Evolutionary conservation across 2,329 filamentous ascomycete species (phyloP).

Genomic region (Cercospora citrullina): DNA sequence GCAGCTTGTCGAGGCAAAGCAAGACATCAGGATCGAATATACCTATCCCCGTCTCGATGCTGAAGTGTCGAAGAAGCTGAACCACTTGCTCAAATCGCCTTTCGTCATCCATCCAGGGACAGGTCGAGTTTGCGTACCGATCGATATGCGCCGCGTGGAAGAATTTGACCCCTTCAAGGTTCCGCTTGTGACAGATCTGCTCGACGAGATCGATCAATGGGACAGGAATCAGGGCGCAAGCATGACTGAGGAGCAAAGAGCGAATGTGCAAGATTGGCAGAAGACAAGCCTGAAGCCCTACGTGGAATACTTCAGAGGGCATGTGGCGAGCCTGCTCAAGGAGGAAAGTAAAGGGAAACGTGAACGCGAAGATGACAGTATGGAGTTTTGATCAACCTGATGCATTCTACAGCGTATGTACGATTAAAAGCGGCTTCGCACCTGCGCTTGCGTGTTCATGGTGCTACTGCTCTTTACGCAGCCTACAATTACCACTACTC

Average conservation of each 20-base stretch:
- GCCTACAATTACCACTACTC: not conserved
- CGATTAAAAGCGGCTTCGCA: not conserved
- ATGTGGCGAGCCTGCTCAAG: constrained; percentile 75
- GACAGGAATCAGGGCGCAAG: constrained; percentile 51
- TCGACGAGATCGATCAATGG: constrained; percentile 86
- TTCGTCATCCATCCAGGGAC: constrained; percentile 97
- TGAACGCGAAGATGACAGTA: constrained; percentile 61
- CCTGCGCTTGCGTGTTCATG: not conserved
- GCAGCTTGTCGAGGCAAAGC: constrained; percentile 82
- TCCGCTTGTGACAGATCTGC: constrained; percentile 81
- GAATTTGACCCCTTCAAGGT: constrained; percentile 84
- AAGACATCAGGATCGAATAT: constrained; percentile 95
- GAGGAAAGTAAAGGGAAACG: constrained; percentile 60
- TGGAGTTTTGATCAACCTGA: constrained; percentile 60
- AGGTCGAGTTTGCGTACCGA: constrained; percentile 91
- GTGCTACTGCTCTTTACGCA: not conserved
- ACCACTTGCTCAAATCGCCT: constrained; percentile 95
- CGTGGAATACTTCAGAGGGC: constrained; percentile 81
- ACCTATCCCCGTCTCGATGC: constrained; percentile 96
- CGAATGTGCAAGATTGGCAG: constrained; percentile 79
- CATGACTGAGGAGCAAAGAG: constrained; percentile 46
- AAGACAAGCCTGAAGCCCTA: constrained; percentile 95
- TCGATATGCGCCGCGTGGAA: constrained; percentile 72
- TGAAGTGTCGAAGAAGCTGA: constrained; percentile 95
- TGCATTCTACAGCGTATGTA: not conserved